Conservation (phyloP, 2,329 filamentous ascomycete species). For the Fusarium nodosum region DNA sequence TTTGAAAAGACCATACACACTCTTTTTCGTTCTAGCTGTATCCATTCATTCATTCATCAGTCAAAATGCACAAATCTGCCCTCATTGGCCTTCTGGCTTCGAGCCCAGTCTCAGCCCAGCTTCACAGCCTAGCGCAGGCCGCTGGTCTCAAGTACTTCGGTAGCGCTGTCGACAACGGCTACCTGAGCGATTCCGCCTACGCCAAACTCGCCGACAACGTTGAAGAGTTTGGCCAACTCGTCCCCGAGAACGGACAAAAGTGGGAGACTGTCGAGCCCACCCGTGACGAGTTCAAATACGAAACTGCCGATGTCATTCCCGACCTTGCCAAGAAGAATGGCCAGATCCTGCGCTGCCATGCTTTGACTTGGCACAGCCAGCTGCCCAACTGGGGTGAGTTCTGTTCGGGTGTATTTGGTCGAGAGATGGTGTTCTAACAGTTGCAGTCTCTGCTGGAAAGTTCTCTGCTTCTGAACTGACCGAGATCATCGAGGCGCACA, state of each 20-base stretch:
- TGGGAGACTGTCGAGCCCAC: constrained; percentile 73
- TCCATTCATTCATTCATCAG: constrained; percentile 21
- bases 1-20: constrained; percentile 7
- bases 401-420: rapidly evolving
- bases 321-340: constrained; percentile 62
- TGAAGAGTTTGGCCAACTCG: constrained; percentile 74
- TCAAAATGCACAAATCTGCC: constrained; percentile 44
- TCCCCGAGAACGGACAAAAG: constrained; percentile 73
- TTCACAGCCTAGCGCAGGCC: constrained; percentile 67
- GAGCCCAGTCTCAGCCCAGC: constrained; percentile 51
- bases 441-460: constrained; percentile 44
- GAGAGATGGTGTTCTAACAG: neutral
- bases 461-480: constrained; percentile 72
- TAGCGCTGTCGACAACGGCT: constrained; percentile 72
- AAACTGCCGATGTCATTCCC: constrained; percentile 67
- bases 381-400: constrained; percentile 50
- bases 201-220: constrained; percentile 66
- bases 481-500: constrained; percentile 66
- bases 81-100: constrained; percentile 47
- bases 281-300: constrained; percentile 69
- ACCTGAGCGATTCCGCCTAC: constrained; percentile 68
- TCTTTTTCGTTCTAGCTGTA: constrained; percentile 13
- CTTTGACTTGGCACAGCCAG: constrained; percentile 63
- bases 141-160: constrained; percentile 74
- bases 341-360: constrained; percentile 73